Conservation (phyloP, 768 basidiomycete species). For the Suillus ampliporus region DNA sequence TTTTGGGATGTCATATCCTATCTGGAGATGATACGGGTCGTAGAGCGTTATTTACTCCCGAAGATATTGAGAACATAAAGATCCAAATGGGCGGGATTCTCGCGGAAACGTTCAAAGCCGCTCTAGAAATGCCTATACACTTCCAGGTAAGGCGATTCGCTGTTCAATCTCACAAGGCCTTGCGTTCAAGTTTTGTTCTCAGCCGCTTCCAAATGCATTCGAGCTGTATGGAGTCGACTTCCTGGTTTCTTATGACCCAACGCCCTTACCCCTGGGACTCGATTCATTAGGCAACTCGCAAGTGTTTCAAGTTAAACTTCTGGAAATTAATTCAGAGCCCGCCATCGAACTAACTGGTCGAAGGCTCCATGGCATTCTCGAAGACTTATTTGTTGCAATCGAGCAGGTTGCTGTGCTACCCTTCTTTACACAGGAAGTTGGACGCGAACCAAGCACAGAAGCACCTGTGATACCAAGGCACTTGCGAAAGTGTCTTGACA, state of each 20-base stretch:
- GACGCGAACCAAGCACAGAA: constrained; percentile 3
- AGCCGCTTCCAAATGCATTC: constrained; percentile 91
- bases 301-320: constrained; percentile 66
- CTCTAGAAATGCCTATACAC: constrained; percentile 77
- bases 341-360: constrained; percentile 94
- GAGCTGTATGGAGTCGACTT: constrained; percentile 97
- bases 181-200: constrained; percentile 7
- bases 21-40: constrained; percentile 25
- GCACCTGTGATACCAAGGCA: constrained; percentile 56
- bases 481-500: constrained; percentile 72
- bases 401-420: constrained; percentile 72
- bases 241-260: constrained; percentile 59
- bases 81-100: constrained; percentile 68
- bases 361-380: constrained; percentile 78
- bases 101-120: constrained; percentile 86
- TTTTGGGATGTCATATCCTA: constrained; percentile 67
- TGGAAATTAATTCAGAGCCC: constrained; percentile 95
- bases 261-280: constrained; percentile 21
- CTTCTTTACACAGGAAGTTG: constrained; percentile 41
- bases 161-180: background rate
- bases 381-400: constrained; percentile 79
- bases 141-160: constrained; percentile 66
- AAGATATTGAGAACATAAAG: constrained; percentile 58
- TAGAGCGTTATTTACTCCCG: constrained; percentile 31
- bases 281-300: background rate